Percentiles rank a stretch among this genome's conserved stretches.
Evolutionary conservation across 257 asterid genomes (phyloP).

Genomic region (Solanum pennellii): DNA sequence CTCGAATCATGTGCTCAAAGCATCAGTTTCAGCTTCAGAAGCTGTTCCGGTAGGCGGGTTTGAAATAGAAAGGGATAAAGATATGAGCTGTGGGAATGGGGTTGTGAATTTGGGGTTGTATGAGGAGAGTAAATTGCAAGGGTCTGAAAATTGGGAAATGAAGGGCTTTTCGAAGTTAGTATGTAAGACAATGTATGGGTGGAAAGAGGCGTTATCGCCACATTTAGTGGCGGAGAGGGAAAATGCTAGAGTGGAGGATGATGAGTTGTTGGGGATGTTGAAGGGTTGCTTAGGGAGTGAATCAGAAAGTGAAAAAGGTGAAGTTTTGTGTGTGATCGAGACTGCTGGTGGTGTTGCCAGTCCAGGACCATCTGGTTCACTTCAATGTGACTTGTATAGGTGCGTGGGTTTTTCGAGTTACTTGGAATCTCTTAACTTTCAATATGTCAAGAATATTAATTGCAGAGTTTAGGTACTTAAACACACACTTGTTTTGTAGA

Average conservation of each 20-base stretch:
- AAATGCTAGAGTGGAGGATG: constrained; percentile 49
- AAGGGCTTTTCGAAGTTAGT: constrained; percentile 42
- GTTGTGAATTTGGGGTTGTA: constrained; percentile 43
- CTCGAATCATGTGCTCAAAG: constrained; percentile 52
- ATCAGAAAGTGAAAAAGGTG: constrained; percentile 12
- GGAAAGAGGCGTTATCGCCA: constrained; percentile 86
- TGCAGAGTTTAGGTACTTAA: not conserved
- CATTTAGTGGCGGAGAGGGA: constrained; percentile 88
- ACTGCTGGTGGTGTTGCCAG: constrained; percentile 99
- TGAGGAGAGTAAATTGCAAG: constrained; percentile 55
- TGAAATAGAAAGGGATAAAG: not conserved
- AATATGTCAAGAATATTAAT: not conserved
- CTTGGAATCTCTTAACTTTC: not conserved
- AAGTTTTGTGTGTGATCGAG: constrained; percentile 66
- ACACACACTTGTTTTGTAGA: not conserved
- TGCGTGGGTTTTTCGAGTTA: constrained; percentile 10
- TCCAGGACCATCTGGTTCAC: constrained; percentile 93
- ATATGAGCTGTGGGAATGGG: constrained; percentile 14
- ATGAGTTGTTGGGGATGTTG: constrained; percentile 53
- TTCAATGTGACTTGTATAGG: constrained; percentile 89
- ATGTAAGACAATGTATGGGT: constrained; percentile 71
- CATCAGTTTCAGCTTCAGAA: constrained; percentile 45
- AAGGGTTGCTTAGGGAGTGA: constrained; percentile 39
- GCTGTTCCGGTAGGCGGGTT: not conserved
- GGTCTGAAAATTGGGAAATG: constrained; percentile 33